Evolutionary conservation across 768 basidiomycete genomes (phyloP).

Genomic region (Rubroboletus satanas): DNA sequence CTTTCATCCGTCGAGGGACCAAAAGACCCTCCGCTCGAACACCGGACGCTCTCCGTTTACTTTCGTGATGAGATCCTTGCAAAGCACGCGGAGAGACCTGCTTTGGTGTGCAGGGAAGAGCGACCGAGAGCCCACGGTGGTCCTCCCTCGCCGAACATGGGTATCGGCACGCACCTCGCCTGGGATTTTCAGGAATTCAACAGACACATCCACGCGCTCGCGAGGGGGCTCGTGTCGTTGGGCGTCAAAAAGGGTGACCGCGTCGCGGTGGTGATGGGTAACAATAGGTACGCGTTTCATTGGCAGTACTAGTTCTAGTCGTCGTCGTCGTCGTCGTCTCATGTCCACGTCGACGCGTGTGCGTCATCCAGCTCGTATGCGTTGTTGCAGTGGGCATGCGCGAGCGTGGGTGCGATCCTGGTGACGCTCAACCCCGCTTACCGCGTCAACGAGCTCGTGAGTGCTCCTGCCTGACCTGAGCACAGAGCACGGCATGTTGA

Average conservation of each 20-base stretch:
- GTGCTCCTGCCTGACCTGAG: constrained; percentile 15
- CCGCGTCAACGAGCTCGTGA: constrained; percentile 63
- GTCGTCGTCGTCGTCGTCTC: too few relatives aligned
- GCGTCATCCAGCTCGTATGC: constrained; percentile 60
- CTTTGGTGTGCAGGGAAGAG: constrained; percentile 64
- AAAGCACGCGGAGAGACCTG: constrained; percentile 48
- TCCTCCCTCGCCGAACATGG: constrained; percentile 50
- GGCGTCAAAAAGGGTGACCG: constrained; percentile 75
- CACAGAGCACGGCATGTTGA: neutral
- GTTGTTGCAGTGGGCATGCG: constrained; percentile 80
- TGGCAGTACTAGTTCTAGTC: neutral
- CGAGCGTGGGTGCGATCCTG: constrained; percentile 77
- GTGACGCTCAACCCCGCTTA: constrained; percentile 85
- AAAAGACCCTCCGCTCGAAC: constrained; percentile 49
- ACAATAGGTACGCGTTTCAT: constrained; percentile 56
- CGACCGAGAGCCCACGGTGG: constrained; percentile 56
- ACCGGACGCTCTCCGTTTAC: constrained; percentile 57
- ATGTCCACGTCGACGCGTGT: neutral
- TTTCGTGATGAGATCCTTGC: constrained; percentile 55
- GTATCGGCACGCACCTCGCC: constrained; percentile 48
- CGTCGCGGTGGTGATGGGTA: constrained; percentile 81
- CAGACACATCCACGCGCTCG: constrained; percentile 58
- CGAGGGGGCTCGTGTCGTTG: constrained; percentile 63
- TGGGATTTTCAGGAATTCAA: constrained; percentile 77
- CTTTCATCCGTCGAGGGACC: constrained; percentile 58